Conservation (phyloP, 768 basidiomycete species). For the Pseudohyphozyma bogoriensis region DNA sequence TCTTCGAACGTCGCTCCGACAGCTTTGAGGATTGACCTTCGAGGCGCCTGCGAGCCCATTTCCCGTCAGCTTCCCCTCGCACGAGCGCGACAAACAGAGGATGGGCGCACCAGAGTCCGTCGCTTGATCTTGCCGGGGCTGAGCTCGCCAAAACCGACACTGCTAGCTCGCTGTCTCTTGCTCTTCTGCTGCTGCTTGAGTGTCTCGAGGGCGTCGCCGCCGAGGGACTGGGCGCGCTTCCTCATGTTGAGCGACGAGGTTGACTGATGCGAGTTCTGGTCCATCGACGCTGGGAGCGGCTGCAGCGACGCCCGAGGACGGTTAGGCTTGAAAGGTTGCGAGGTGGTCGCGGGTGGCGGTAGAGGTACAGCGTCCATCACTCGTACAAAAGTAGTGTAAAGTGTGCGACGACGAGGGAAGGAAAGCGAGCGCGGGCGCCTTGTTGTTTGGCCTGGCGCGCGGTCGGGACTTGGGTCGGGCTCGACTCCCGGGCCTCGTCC, state of each 20-base stretch:
- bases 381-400: too few relatives aligned
- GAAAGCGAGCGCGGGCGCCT: too few relatives aligned
- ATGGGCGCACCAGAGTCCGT: slow-evolving; percentile 8
- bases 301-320: neutral
- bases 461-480: too few relatives aligned
- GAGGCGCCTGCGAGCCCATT: slow-evolving; percentile 14
- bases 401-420: too few relatives aligned
- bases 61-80: neutral
- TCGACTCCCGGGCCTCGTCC: too few relatives aligned
- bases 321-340: neutral
- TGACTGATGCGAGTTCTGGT: slow-evolving; percentile 7
- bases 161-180: too few relatives aligned
- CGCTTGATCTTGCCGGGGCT: slow-evolving; percentile 20
- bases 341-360: too few relatives aligned
- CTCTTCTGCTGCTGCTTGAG: slow-evolving; percentile 10
- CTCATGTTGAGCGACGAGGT: neutral
- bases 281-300: neutral
- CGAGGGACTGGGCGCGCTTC: slow-evolving; percentile 28
- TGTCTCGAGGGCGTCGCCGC: slow-evolving; percentile 24
- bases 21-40: slow-evolving; percentile 31
- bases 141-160: slow-evolving; percentile 14
- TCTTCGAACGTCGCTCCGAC: slow-evolving; percentile 6
- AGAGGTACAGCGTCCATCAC: too few relatives aligned
- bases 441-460: too few relatives aligned
- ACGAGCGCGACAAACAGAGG: neutral